Conservation (phyloP, 1,284 basidiomycete species). For the Trametes sp. region DNA sequence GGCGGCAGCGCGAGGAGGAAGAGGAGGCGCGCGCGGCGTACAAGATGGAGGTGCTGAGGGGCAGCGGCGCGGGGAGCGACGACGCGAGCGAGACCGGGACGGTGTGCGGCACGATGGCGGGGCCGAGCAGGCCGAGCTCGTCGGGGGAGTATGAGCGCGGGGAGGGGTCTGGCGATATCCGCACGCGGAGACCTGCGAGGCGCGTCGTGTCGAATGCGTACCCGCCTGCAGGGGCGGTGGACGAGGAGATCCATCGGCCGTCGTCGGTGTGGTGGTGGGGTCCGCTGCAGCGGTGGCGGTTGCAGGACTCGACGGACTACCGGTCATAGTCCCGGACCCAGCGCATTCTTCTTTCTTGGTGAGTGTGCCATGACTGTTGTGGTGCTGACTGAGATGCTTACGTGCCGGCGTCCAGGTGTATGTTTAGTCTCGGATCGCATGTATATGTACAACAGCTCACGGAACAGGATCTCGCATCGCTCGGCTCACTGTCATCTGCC, state of each 20-base stretch:
- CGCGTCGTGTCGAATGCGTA: slow-evolving; percentile 16
- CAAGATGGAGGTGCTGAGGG: slow-evolving; percentile 34
- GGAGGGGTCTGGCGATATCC: slow-evolving; percentile 23
- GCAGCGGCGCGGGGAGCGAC: slow-evolving; percentile 32
- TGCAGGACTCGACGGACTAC: slow-evolving; percentile 79
- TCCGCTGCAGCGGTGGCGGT: slow-evolving; percentile 72
- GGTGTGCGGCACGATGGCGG: slow-evolving; percentile 21
- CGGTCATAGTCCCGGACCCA: slow-evolving; percentile 36
- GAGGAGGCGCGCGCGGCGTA: slow-evolving; percentile 41
- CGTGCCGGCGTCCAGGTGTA: too few species aligned
- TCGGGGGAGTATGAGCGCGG: slow-evolving; percentile 19
- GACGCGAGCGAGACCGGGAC: slow-evolving; percentile 27
- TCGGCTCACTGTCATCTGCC: too few species aligned
- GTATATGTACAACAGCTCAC: too few species aligned
- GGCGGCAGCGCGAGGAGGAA: slow-evolving; percentile 32
- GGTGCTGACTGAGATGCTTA: too few species aligned
- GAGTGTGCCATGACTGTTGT: too few species aligned
- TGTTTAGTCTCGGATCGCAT: too few species aligned
- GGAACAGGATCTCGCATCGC: too few species aligned
- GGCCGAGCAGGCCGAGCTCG: slow-evolving; percentile 26
- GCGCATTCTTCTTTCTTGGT: background rate
- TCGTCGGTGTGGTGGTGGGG: slow-evolving; percentile 80
- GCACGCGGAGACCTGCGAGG: slow-evolving; percentile 23
- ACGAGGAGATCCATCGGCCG: slow-evolving; percentile 36
- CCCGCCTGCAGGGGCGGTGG: slow-evolving; percentile 20